A percentile compares a stretch with the other conserved stretches of the same genome.
phyloP scores from a whole-genome alignment of 441 rosid species.

The Pelargonium australe region DNA sequence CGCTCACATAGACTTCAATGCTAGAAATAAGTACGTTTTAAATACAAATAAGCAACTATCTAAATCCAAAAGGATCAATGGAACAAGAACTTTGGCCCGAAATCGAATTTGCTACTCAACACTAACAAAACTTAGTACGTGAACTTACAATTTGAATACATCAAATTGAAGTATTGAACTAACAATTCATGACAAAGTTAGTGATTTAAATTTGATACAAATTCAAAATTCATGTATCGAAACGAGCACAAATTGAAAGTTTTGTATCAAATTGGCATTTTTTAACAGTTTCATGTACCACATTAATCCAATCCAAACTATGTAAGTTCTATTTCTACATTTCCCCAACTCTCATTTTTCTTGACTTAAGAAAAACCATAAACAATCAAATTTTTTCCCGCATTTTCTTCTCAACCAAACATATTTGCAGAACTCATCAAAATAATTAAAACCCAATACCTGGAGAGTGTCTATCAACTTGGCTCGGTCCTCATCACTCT shows the following conservation, averaged over 20 bases:
- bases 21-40: neutral
- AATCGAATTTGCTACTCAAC: too few relatives aligned
- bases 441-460: conserved; percentile 29
- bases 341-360: neutral
- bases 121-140: too few relatives aligned
- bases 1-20: neutral
- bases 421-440: neutral
- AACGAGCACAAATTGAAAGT: too few relatives aligned
- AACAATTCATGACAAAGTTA: too few relatives aligned
- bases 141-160: too few relatives aligned
- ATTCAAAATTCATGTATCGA: too few relatives aligned
- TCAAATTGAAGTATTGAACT: too few relatives aligned
- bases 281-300: too few relatives aligned
- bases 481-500: conserved; percentile 57
- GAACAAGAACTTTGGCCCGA: too few relatives aligned
- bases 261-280: too few relatives aligned
- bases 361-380: neutral
- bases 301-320: neutral
- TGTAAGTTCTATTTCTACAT: neutral
- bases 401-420: conserved; percentile 1
- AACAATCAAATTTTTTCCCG: neutral
- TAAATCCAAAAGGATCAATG: neutral
- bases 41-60: neutral
- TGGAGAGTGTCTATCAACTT: conserved; percentile 74
- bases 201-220: too few relatives aligned